Conservation (phyloP, 176 grass and related monocot genomes). For the Thalia dealbata region DNA sequence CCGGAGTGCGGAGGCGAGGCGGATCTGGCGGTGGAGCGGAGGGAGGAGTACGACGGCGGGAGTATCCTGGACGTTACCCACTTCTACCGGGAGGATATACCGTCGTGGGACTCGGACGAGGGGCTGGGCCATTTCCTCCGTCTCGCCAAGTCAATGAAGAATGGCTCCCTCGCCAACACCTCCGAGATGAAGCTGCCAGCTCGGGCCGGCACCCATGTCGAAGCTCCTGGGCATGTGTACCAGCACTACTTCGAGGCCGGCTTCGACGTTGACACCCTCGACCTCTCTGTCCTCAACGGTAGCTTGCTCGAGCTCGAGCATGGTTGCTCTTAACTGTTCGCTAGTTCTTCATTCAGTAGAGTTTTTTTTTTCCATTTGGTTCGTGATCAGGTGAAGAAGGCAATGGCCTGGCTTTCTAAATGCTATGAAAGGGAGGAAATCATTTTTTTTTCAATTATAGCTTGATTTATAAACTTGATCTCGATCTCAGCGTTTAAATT, state of each 20-base stretch:
- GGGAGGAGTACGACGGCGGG: slow-evolving; percentile 41
- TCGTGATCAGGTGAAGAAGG: not conserved
- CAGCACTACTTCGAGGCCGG: slow-evolving; percentile 46
- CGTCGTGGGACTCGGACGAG: slow-evolving; percentile 35
- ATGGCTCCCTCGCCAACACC: slow-evolving; percentile 44
- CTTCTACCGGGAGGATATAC: slow-evolving; percentile 51
- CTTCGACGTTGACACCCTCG: slow-evolving; percentile 65
- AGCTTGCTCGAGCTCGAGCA: not conserved
- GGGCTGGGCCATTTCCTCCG: slow-evolving; percentile 48
- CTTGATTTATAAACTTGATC: too few relatives aligned
- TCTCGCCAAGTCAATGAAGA: slow-evolving; percentile 42
- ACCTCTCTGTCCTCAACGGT: slow-evolving; percentile 71
- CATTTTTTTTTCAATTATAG: not conserved
- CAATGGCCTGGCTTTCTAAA: not conserved
- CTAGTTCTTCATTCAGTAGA: not conserved
- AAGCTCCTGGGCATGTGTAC: slow-evolving; percentile 53
- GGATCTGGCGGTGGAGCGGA: slow-evolving; percentile 20
- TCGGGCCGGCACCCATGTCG: slow-evolving; percentile 53
- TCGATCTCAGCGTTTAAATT: too few relatives aligned
- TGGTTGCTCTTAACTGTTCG: not conserved
- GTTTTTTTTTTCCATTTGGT: not conserved
- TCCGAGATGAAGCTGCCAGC: slow-evolving; percentile 47
- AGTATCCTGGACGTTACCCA: slow-evolving; percentile 60
- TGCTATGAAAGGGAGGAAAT: not conserved
- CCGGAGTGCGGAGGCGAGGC: slow-evolving; percentile 6